These are phyloP conservation scores for Zea luxurians DNA, from an alignment of 176 grass and related monocot species.

Conservation along the genomic window DNA sequence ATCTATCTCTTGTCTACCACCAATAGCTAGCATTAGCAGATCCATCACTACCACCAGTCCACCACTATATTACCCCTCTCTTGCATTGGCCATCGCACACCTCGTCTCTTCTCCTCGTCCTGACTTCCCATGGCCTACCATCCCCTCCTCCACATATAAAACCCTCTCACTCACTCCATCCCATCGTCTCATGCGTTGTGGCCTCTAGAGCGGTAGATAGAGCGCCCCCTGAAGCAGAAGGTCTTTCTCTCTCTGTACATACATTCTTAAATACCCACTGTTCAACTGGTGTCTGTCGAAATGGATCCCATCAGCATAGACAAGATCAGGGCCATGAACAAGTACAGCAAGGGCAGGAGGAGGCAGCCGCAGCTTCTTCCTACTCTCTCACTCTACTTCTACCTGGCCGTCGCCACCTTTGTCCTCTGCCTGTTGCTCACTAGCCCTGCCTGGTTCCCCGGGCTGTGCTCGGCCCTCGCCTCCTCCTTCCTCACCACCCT, in stretches of 20 bases:
- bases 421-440: slow-evolving; percentile 64
- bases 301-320: slow-evolving; percentile 71
- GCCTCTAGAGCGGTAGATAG: neutral
- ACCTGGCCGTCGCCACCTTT: slow-evolving; percentile 16
- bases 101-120: neutral
- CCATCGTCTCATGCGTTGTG: slow-evolving; percentile 6
- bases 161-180: slow-evolving; percentile 21
- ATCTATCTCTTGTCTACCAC: slow-evolving; percentile 38
- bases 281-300: slow-evolving; percentile 26
- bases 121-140: slow-evolving; percentile 40
- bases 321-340: slow-evolving; percentile 74
- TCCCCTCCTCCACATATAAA: slow-evolving; percentile 46
- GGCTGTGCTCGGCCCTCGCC: slow-evolving; percentile 39
- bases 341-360: slow-evolving; percentile 56
- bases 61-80: slow-evolving; percentile 2
- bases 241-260: too few species aligned
- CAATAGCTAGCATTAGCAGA: slow-evolving; percentile 5
- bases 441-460: slow-evolving; percentile 67
- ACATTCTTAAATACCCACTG: neutral
- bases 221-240: slow-evolving; percentile 7
- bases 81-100: neutral
- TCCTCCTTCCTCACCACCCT: slow-evolving; percentile 55
- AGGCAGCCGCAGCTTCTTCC: slow-evolving; percentile 32
- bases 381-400: slow-evolving; percentile 17
- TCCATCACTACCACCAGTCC: slow-evolving; percentile 22